phyloP scores from a whole-genome alignment of 345 rosid genomes.

The Hypericum perforatum region DNA sequence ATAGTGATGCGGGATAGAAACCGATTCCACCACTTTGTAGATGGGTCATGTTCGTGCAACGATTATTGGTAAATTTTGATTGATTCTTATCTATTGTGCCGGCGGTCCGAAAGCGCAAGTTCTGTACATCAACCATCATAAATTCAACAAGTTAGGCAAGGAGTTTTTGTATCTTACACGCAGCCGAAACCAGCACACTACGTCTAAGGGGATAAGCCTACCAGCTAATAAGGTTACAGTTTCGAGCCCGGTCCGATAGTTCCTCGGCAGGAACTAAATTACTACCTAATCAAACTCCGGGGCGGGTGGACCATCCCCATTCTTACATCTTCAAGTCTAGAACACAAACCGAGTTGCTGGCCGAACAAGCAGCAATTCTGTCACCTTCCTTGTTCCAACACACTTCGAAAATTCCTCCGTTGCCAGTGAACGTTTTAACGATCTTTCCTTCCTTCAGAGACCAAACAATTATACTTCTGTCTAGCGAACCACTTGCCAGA shows the following conservation, averaged over 20 bases:
- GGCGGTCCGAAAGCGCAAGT: too few species aligned
- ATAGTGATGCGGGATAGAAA: neutral
- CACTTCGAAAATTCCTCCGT: conserved; percentile 88
- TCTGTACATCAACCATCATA: too few species aligned
- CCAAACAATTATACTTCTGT: conserved; percentile 84
- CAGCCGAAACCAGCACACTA: too few species aligned
- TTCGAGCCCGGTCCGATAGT: neutral
- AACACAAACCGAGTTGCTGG: conserved; percentile 76
- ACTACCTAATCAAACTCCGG: neutral
- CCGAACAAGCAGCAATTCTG: conserved; percentile 92
- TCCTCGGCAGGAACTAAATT: neutral
- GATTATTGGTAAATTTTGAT: neutral
- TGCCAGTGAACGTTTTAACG: conserved; percentile 79
- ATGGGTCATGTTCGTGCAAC: neutral
- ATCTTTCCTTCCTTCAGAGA: conserved; percentile 85
- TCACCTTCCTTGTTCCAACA: conserved; percentile 98
- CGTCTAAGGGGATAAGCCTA: too few species aligned
- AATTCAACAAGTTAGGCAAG: too few species aligned
- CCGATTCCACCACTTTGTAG: neutral
- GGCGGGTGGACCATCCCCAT: neutral
- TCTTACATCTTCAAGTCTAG: conserved; percentile 78
- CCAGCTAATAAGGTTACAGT: too few species aligned
- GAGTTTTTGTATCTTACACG: too few species aligned
- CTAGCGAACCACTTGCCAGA: conserved; percentile 90
- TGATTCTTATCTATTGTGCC: too few species aligned